These are phyloP conservation scores for Heterobasidion occidentale DNA, from an alignment of 1,284 basidiomycete species.

Conservation along the genomic window DNA sequence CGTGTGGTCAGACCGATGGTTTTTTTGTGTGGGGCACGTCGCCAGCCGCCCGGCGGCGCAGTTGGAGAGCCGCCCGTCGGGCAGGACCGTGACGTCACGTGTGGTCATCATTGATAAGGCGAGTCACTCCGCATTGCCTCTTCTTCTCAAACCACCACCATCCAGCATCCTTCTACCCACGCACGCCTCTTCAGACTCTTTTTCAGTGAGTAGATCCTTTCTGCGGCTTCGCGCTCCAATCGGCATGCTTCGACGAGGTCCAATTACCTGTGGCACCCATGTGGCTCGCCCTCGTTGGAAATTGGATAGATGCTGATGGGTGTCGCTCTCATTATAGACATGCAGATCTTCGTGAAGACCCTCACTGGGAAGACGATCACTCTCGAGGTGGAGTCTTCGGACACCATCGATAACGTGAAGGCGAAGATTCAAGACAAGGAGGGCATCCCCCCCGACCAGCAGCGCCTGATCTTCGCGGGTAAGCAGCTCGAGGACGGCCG, in stretches of 20 bases:
- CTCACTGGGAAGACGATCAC: constrained; percentile 85
- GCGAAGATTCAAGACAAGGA: constrained; percentile 96
- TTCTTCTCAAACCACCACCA: neutral
- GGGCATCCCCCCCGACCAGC: constrained; percentile 93
- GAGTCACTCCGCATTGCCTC: neutral
- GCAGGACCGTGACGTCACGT: neutral
- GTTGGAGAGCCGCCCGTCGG: neutral
- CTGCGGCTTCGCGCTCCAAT: neutral
- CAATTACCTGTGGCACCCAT: no score
- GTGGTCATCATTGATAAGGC: neutral
- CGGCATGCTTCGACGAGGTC: no score
- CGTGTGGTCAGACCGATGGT: no score
- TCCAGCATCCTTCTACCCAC: neutral
- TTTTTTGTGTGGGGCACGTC: no score
- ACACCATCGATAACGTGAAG: constrained; percentile 98
- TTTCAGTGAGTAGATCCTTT: neutral
- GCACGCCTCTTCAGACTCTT: neutral
- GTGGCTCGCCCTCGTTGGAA: neutral
- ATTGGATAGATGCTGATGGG: neutral
- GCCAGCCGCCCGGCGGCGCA: no score
- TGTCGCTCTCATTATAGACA: neutral
- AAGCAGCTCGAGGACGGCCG: constrained; percentile 95
- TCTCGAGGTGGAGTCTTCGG: constrained; percentile 93
- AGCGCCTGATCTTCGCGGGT: constrained; percentile 96
- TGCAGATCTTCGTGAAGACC: constrained; percentile 58